Base-by-base conservation (phyloP, 306 rosid genomes). In the Prunus mume region DNA sequence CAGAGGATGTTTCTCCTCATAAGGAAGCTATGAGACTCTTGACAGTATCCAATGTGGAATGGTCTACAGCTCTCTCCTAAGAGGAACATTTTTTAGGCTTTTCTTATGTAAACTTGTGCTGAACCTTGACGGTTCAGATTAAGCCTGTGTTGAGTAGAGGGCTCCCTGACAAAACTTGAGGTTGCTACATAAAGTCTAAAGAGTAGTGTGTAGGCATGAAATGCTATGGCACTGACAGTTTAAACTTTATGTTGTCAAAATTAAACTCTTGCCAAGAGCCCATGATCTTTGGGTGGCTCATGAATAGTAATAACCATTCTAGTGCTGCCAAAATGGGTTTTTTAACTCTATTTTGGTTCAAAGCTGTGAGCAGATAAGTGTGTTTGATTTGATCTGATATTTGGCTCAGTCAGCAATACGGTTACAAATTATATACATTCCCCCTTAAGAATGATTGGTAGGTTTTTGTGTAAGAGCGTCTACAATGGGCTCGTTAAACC, bases 1-100 rank as follows among this genome's bases (percentile, higher is more conserved):
- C 97, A 90, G 81, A 83, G 91, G 87, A 76, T 90, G 80, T 94
- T 78, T 84, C 88, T 90, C 79, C 87, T 94, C 75, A 87, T 94
- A 32, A 94, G 98, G 98, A 91, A 90, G 85, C 93, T 90, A 20
- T 91, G 81, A 88, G 78, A 79, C 68, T 34, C n/a, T n/a, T 9
- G 41, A 41, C 34, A n/a, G 12, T 32, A 65, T 5, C 65, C 50
- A 34, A 38, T 11, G 3, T 24, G 22, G 34, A n/a, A 56, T 38
- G n/a, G 24, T 17, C 71, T 61, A 73, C 45, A 12, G n/a, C 66
- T 28, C 57, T 71, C 15, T 20, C 74, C 41, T 51, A 25, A 34
- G 15, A 5, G 28, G 74, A 47, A 7, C 24, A 50, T 8, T 28
- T 61, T 55, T 55, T 12, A 2, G 19, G 32, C 20, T 20, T 38